Evolutionary conservation across 2,329 filamentous ascomycete species (phyloP), one percentile per base, ranked within the genome.

Genomic region (Verticillium isaacii): DNA sequence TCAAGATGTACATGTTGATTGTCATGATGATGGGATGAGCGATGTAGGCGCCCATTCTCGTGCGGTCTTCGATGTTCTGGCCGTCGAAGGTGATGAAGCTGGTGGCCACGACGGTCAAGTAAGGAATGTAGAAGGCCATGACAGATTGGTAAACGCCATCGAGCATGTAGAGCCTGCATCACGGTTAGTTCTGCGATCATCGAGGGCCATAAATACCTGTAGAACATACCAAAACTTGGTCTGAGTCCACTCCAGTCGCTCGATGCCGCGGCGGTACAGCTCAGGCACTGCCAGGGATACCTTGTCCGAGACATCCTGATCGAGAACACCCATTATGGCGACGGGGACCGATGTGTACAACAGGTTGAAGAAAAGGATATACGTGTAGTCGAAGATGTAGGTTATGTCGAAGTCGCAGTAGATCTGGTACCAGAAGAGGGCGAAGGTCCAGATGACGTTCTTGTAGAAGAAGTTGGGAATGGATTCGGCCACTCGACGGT

Each of bases 381-480:
- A 99, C 45, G 92, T 96, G 80, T 97, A 97, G 75, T 99, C 95
- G 79, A 96, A 97, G 60, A 97, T 87, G 73, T 97, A 98, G 56
- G 94, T 94, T 75, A 94, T 93, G 78, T 99, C 95, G 74, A 96
- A 97, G 77, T 96, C 90, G 81, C 91, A 92, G 77, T 90, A 99
- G 60, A 97, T 92, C 73, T 96, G 93, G 77, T 91, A 99, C 94
- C 94, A 98, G 83, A 98, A 97, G 62, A 99, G 90, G 54, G 90
- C 86, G 72, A 97, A 94, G 0, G 92, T 95, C 95, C 95, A 99
- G 59, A 98, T 90, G 77, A 99, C 90, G 80, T 98, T 99, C 89
- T 99, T 99, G 86, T 98, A 99, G 82, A 99, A 99, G 83, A 99
- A 99, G 75, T 99, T 99, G 74, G 93, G 92, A 70, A 96, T 97